Evolutionary conservation across 306 rosid species (phyloP).

Genomic region (Pterocarpus santalinus): DNA sequence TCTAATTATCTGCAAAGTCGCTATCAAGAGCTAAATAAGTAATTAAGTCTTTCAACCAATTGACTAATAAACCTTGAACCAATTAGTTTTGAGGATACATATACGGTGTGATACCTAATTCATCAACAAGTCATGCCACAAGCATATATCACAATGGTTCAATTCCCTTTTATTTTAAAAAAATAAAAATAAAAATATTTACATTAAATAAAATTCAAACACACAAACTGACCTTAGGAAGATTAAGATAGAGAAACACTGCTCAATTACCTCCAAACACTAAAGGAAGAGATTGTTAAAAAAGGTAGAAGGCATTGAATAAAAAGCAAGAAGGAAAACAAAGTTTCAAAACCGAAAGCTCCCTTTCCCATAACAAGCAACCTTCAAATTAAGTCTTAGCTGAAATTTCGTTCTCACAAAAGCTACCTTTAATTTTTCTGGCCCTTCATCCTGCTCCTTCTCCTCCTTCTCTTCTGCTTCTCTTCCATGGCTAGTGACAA

Average conservation of each 20-base stretch:
- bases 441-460: constrained; percentile 26
- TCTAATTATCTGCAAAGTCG: constrained; percentile 44
- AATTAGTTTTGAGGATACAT: constrained; percentile 23
- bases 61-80: constrained; percentile 45
- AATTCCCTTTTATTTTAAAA: constrained; percentile 11
- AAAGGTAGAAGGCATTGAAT: constrained; percentile 40
- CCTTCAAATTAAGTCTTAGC: constrained; percentile 53
- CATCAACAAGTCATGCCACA: constrained; percentile 47
- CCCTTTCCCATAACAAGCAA: constrained; percentile 58
- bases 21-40: constrained; percentile 43
- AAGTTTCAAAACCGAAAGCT: constrained; percentile 55
- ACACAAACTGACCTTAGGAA: constrained; percentile 14
- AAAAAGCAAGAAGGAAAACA: constrained; percentile 50
- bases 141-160: constrained; percentile 20
- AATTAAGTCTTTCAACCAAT: constrained; percentile 50
- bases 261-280: constrained; percentile 48
- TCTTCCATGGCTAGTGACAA: constrained; percentile 66
- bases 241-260: constrained; percentile 30
- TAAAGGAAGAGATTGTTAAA: constrained; percentile 22
- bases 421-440: constrained; percentile 36
- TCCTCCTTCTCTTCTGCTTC: background rate
- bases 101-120: constrained; percentile 27
- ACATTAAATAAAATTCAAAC: background rate
- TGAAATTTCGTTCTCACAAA: constrained; percentile 55
- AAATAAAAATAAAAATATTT: background rate